A percentile compares a stretch with the other conserved stretches of the same genome.
These are phyloP conservation scores for Roridomyces roridus DNA, from an alignment of 768 basidiomycete genomes.

Conservation along the genomic window DNA sequence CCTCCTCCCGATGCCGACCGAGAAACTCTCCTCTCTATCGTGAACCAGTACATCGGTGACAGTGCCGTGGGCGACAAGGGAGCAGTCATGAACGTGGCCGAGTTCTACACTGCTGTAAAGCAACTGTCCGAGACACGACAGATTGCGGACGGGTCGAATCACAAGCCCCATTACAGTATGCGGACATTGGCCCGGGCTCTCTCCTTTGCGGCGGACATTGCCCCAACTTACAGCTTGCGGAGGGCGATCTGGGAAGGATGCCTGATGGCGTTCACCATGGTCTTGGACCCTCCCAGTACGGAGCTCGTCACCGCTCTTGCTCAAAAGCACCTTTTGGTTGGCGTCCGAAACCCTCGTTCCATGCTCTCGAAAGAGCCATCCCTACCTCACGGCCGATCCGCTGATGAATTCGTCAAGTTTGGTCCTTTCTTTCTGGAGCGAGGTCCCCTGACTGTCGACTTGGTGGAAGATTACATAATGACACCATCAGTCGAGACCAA, in stretches of 20 bases:
- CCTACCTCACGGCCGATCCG: constrained; percentile 49
- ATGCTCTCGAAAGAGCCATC: constrained; percentile 74
- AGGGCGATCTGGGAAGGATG: constrained; percentile 96
- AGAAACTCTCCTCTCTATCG: constrained; percentile 87
- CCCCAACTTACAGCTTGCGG: constrained; percentile 77
- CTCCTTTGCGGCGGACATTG: constrained; percentile 86
- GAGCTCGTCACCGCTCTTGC: constrained; percentile 70
- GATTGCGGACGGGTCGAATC: constrained; percentile 93
- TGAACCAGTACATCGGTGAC: constrained; percentile 88
- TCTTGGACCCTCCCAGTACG: constrained; percentile 77
- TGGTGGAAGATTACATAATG: constrained; percentile 85
- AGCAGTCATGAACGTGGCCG: constrained; percentile 88
- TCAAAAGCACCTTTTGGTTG: constrained; percentile 77
- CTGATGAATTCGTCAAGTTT: constrained; percentile 75
- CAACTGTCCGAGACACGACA: constrained; percentile 71
- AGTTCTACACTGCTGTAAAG: constrained; percentile 88
- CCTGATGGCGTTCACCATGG: constrained; percentile 98
- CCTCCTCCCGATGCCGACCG: constrained; percentile 92
- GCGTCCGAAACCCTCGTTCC: constrained; percentile 81
- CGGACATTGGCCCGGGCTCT: constrained; percentile 91
- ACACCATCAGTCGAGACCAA: constrained; percentile 96
- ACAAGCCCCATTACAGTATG: constrained; percentile 96
- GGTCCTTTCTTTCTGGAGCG: constrained; percentile 91
- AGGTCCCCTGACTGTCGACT: constrained; percentile 70
- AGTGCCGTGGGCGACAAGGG: constrained; percentile 85